These are phyloP conservation scores for Erodium maritimum DNA, from an alignment of 345 rosid species.

Conservation along the genomic window DNA sequence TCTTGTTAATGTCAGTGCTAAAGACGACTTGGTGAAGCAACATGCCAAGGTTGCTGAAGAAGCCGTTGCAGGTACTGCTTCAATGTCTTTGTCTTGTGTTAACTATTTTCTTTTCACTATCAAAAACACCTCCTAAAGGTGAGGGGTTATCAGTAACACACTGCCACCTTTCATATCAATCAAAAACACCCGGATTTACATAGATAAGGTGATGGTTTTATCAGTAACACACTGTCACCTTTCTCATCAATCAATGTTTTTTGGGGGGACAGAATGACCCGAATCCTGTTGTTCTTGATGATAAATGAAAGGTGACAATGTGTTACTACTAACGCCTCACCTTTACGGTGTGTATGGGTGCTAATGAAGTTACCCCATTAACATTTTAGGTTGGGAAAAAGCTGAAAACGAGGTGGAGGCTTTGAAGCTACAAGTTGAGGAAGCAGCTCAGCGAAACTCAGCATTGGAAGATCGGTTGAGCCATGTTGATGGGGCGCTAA, in stretches of 20 bases:
- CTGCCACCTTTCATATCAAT: too few species aligned
- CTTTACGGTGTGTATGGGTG: too few species aligned
- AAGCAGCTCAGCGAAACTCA: constrained; percentile 29
- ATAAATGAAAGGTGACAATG: too few species aligned
- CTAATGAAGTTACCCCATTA: too few species aligned
- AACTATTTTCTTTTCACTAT: neutral
- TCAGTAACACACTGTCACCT: too few species aligned
- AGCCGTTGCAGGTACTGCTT: constrained; percentile 75
- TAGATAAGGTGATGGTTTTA: too few species aligned
- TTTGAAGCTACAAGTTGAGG: constrained; percentile 60
- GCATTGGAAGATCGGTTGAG: constrained; percentile 59
- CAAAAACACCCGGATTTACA: too few species aligned
- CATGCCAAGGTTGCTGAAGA: constrained; percentile 94
- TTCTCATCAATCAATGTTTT: too few species aligned
- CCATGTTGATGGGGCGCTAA: constrained; percentile 85
- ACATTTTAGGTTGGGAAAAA: constrained; percentile 78
- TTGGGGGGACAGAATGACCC: too few species aligned
- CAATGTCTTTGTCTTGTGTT: neutral
- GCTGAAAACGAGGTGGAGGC: constrained; percentile 62
- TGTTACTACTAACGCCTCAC: too few species aligned
- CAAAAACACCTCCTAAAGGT: too few species aligned
- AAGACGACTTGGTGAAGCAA: constrained; percentile 82
- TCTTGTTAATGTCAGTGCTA: constrained; percentile 63
- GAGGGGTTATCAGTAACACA: too few species aligned
- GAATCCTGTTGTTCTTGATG: neutral